Conservation (phyloP, 257 asterid genomes). For the Solanum medicagineum region DNA sequence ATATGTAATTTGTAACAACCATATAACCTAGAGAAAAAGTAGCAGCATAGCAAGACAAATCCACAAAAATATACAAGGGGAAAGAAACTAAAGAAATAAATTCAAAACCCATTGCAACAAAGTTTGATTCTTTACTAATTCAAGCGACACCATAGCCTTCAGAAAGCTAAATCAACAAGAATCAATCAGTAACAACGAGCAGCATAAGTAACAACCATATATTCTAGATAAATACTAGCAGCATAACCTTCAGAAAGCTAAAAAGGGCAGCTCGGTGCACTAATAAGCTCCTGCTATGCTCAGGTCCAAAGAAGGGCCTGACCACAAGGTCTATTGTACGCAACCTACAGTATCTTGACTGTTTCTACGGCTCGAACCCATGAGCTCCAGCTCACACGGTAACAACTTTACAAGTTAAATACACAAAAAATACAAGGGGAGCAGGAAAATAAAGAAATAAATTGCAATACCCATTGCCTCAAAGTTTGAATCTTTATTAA, state of each 20-base stretch:
- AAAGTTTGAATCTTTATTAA: background rate
- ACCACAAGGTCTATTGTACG: too few relatives aligned
- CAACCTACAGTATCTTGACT: too few relatives aligned
- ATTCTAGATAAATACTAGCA: too few relatives aligned
- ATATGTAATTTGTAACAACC: background rate
- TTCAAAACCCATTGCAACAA: background rate
- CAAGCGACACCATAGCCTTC: background rate
- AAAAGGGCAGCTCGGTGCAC: too few relatives aligned
- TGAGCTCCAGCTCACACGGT: too few relatives aligned
- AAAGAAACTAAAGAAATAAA: background rate
- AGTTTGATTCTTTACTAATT: background rate
- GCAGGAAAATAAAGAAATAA: background rate
- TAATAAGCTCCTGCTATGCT: too few relatives aligned
- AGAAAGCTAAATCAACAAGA: background rate
- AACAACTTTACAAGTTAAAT: background rate
- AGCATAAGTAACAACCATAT: too few relatives aligned
- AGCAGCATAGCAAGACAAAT: background rate
- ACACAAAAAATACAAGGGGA: background rate
- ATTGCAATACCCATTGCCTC: background rate
- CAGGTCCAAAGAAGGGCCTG: too few relatives aligned
- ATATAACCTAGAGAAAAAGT: background rate
- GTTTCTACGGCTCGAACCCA: too few relatives aligned
- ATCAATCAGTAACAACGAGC: background rate
- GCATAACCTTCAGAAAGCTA: too few relatives aligned
- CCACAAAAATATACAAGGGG: background rate